Evolutionary conservation across 2,329 filamentous ascomycete genomes (phyloP).

Genomic region (Penicillium glabrum): DNA sequence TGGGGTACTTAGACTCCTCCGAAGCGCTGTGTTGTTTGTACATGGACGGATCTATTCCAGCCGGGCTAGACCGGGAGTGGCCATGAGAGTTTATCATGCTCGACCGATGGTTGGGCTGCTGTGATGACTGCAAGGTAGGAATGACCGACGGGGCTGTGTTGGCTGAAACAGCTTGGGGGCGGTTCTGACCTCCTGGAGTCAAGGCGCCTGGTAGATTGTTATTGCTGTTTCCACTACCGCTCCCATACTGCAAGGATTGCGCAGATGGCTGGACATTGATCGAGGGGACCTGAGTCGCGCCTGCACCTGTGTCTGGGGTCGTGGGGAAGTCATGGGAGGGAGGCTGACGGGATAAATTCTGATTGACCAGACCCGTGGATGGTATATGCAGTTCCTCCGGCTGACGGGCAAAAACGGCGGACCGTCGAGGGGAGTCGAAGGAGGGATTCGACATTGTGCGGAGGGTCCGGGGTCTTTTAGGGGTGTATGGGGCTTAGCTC

Average conservation of each 20-base stretch:
- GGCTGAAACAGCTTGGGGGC: conserved; percentile 53
- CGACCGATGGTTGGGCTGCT: conserved; percentile 58
- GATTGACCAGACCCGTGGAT: conserved; percentile 38
- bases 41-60: conserved; percentile 59
- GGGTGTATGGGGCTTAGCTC: conserved; percentile 20
- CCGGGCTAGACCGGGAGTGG: conserved; percentile 84
- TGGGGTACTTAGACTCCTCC: conserved; percentile 65
- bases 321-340: conserved; percentile 51
- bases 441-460: conserved; percentile 45
- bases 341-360: conserved; percentile 41
- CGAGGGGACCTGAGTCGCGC: conserved; percentile 50
- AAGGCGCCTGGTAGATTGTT: conserved; percentile 59
- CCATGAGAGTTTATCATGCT: conserved; percentile 66
- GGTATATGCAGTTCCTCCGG: conserved; percentile 59
- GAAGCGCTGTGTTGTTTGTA: conserved; percentile 65
- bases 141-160: conserved; percentile 60
- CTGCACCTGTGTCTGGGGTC: conserved; percentile 44
- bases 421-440: conserved; percentile 53
- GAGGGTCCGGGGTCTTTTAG: conserved; percentile 9
- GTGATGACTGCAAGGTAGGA: conserved; percentile 54
- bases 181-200: conserved; percentile 54
- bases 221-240: conserved; percentile 38
- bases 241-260: conserved; percentile 48
- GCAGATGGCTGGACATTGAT: conserved; percentile 61
- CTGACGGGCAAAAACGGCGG: conserved; percentile 48